Conservation (phyloP, 306 rosid genomes). For the Elaeagnus macrophylla region DNA sequence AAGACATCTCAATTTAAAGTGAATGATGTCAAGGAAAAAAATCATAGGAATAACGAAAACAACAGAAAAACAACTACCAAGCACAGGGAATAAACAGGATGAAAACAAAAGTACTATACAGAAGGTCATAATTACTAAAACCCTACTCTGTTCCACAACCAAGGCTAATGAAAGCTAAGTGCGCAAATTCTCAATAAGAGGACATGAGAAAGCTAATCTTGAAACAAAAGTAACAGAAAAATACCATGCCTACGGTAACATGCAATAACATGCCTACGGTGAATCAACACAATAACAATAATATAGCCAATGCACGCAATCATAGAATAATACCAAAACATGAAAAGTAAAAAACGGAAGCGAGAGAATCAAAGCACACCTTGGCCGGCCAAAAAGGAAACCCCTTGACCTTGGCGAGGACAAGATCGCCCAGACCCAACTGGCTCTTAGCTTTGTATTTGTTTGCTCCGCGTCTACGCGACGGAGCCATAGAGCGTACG, state of each 20-base stretch:
- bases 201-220: too few relatives aligned
- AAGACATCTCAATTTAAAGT: too few relatives aligned
- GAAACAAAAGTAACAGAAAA: neutral
- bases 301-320: neutral
- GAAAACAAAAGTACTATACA: neutral
- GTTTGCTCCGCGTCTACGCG: slow-evolving; percentile 88
- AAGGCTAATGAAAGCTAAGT: too few relatives aligned
- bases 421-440: slow-evolving; percentile 88
- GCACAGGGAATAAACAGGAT: neutral
- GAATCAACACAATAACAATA: slow-evolving; percentile 2
- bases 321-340: slow-evolving; percentile 7
- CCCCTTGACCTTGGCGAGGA: slow-evolving; percentile 98
- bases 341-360: neutral
- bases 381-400: slow-evolving; percentile 97
- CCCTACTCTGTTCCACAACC: neutral
- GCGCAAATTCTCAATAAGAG: neutral
- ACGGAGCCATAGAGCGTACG: slow-evolving; percentile 70
- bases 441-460: slow-evolving; percentile 58
- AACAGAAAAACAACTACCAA: too few relatives aligned
- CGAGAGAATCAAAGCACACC: slow-evolving; percentile 32
- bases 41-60: too few relatives aligned
- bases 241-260: neutral
- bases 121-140: neutral
- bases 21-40: too few relatives aligned
- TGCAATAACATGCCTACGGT: neutral